Percentiles rank a stretch among this genome's conserved stretches.
These are phyloP conservation scores for Aspergillus hortae DNA, from an alignment of 2,329 filamentous ascomycete species.

Conservation along the genomic window DNA sequence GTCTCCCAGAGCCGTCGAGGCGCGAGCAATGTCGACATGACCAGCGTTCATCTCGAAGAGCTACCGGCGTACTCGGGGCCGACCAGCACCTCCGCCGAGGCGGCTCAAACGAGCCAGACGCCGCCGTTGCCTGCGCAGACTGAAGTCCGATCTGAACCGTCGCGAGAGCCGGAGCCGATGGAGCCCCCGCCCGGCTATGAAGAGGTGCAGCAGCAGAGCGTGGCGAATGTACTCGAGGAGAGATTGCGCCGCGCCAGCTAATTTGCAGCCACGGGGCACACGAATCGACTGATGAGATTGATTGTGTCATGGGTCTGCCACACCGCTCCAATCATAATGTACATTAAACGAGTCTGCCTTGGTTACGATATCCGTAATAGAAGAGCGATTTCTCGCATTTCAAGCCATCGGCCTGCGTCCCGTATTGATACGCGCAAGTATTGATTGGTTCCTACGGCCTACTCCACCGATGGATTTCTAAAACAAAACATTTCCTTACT, in stretches of 20 bases:
- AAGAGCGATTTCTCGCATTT: no score
- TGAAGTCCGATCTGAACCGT: conserved; percentile 14
- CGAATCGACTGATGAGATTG: neutral
- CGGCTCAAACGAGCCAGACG: conserved; percentile 3
- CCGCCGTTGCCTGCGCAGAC: conserved; percentile 11
- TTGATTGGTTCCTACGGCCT: no score
- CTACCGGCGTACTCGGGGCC: conserved; percentile 79
- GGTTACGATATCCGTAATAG: neutral
- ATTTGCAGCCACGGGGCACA: neutral
- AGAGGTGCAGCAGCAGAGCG: conserved; percentile 78
- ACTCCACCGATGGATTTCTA: no score
- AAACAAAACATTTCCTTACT: no score
- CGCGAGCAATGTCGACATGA: conserved; percentile 51
- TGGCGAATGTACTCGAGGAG: conserved; percentile 69
- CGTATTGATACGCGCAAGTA: no score
- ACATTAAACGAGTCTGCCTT: neutral
- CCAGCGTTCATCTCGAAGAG: conserved; percentile 75
- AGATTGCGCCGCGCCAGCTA: conserved; percentile 39
- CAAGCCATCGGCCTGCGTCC: no score
- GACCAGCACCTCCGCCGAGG: conserved; percentile 28
- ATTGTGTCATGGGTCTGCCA: neutral
- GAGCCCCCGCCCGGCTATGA: conserved; percentile 91
- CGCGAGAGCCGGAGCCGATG: conserved; percentile 44
- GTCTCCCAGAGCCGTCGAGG: conserved; percentile 36
- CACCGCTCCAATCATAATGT: neutral